Evolutionary conservation across 306 rosid genomes (phyloP).

Genomic region (Betula pendula): DNA sequence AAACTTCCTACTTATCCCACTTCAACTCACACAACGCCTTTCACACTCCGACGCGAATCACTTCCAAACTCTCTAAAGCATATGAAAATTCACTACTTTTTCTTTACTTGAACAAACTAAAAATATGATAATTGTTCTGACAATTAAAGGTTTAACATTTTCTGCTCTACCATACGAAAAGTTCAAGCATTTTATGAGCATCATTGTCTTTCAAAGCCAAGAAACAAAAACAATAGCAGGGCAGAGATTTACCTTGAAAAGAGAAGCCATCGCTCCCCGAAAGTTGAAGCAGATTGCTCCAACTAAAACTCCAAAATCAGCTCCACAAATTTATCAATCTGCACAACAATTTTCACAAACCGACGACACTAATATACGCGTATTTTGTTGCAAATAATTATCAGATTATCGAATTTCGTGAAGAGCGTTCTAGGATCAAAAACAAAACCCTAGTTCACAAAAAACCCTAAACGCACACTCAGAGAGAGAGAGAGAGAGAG

Average conservation of each 20-base stretch:
- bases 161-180: not conserved
- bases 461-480: not conserved
- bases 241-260: conserved; percentile 5
- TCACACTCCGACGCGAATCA: not conserved
- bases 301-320: not conserved
- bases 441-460: not conserved
- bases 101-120: not conserved
- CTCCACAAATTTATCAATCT: not conserved
- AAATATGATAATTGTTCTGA: not conserved
- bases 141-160: not conserved
- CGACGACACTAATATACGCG: not conserved
- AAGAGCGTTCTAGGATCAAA: not conserved
- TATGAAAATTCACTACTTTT: no score
- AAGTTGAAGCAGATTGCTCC: not conserved
- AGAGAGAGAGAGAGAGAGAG: not conserved
- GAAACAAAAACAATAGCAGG: not conserved
- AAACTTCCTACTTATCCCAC: not conserved
- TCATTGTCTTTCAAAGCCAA: not conserved
- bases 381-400: not conserved
- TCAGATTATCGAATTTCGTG: not conserved
- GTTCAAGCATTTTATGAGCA: not conserved
- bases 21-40: not conserved
- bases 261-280: conserved; percentile 12
- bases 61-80: not conserved
- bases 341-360: not conserved